Percentiles rank a stretch among this genome's conserved stretches.
These are phyloP conservation scores for Trametes cubensis DNA, from an alignment of 768 basidiomycete species.

Conservation along the genomic window DNA sequence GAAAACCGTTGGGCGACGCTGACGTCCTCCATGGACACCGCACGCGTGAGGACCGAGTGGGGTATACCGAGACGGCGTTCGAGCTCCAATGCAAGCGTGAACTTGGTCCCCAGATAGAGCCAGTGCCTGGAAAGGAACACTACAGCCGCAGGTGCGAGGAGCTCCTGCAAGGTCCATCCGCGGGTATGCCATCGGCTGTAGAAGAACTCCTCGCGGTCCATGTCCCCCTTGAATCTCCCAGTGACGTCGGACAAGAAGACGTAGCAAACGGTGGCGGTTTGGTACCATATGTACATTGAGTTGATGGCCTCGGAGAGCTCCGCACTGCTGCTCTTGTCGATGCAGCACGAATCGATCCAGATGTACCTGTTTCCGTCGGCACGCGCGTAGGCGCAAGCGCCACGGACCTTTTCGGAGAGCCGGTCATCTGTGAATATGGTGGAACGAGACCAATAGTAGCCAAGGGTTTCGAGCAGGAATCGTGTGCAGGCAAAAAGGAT, in stretches of 20 bases:
- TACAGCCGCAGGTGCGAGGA: background rate
- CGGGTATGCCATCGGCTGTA: background rate
- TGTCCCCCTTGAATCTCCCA: too few relatives aligned
- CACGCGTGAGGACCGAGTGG: background rate
- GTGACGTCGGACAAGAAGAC: background rate
- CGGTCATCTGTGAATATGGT: too few relatives aligned
- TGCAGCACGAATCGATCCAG: slow-evolving; percentile 19
- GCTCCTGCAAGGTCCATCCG: slow-evolving; percentile 5
- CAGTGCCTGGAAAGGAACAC: background rate
- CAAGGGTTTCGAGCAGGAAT: too few relatives aligned
- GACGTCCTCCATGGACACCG: background rate
- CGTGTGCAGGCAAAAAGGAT: too few relatives aligned
- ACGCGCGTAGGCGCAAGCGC: background rate
- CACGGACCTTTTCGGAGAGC: background rate
- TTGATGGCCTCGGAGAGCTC: slow-evolving; percentile 4
- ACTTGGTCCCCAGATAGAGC: slow-evolving; percentile 1
- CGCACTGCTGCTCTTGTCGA: slow-evolving; percentile 14
- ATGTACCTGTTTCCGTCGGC: background rate
- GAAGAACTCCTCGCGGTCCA: background rate
- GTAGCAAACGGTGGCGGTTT: background rate
- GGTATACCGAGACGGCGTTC: background rate
- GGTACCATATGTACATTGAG: slow-evolving; percentile 4
- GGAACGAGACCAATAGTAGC: too few relatives aligned
- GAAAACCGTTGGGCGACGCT: slow-evolving; percentile 11
- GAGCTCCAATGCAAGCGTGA: background rate